Percentiles rank a stretch among this genome's conserved stretches.
Evolutionary conservation across 768 basidiomycete genomes (phyloP).

Genomic region (Mycena amicta): DNA sequence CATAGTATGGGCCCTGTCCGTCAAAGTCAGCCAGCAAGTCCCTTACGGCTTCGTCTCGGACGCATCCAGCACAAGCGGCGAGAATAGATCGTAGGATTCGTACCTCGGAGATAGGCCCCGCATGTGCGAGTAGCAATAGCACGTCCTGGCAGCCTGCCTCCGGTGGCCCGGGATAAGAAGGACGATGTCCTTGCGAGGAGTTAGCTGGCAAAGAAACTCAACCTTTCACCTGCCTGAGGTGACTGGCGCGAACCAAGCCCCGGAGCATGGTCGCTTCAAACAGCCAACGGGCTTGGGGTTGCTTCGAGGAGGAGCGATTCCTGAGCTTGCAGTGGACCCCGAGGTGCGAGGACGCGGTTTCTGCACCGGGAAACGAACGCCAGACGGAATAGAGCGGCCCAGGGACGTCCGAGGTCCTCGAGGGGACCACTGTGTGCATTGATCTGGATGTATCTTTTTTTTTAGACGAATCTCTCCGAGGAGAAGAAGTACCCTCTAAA

Average conservation of each 20-base stretch:
- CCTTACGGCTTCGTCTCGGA: background rate
- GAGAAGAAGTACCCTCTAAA: background rate
- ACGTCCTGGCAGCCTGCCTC: background rate
- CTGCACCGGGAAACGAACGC: background rate
- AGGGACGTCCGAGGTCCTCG: conserved; percentile 2
- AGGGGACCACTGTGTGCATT: background rate
- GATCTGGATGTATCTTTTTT: background rate
- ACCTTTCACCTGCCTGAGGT: background rate
- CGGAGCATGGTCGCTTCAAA: conserved; percentile 1
- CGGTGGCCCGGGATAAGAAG: background rate
- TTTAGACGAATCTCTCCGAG: background rate
- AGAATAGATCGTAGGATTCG: background rate
- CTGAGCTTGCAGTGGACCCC: background rate
- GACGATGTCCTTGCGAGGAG: background rate
- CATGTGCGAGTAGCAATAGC: background rate
- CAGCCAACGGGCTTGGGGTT: no score
- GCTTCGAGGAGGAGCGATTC: background rate
- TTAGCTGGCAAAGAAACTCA: conserved; percentile 1
- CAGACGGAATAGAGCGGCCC: background rate
- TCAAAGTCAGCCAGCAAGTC: background rate
- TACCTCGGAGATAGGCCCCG: conserved; percentile 3
- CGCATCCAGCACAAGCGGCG: background rate
- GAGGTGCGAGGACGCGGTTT: background rate
- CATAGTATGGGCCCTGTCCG: background rate
- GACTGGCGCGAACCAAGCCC: background rate